Evolutionary conservation across 2,329 filamentous ascomycete species (phyloP), one percentile per base, ranked within the genome.

Genomic region (Leptographium lundbergii): DNA sequence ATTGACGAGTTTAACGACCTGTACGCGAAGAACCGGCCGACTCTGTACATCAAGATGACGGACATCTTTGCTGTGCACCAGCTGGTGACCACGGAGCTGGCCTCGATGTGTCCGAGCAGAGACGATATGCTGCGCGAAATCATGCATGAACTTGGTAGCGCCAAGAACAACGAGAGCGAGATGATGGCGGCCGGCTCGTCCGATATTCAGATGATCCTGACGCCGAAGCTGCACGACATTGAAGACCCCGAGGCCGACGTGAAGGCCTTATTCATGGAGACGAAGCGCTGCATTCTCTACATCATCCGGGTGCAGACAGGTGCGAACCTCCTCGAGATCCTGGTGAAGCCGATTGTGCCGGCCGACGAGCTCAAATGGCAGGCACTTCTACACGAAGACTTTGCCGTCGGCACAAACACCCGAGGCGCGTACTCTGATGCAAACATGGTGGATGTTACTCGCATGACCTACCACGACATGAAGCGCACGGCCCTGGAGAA

Each of bases 1-100:
- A 96, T 99, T 69, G 94, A 99, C 69, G 94, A 97, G 70, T 99
- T 94, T 81, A 97, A 96, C 69, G 94, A 99, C 68, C 80, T 99
- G 7, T 97, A 97, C 69, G 89, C 92, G 59, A 91, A 95, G 71
- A 94, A 91, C 63, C 96, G 96, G 72, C 94, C 94, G 7, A 97
- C 92, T 0, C 79, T 99, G n/a, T 99, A 97, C 75, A 96, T 99
- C 77, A 99, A 99, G 75, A 92, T 99, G 82, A 83, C 88, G 19
- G 94, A 99, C 70, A 91, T 99, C 60, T 97, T 99, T 70, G 89
- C 92, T 55, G 92, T 99, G 61, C 95, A 99, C 73, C 90, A 87
- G 63, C 80, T 97, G 25, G 81, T 97, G 58, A 86, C 89, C 3
- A 79, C 85, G 27, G 90, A 97, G 66, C 81, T 96, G 55, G 76